Percentiles rank a stretch among this genome's conserved stretches.
These are phyloP conservation scores for Amoeboaphelidium occidentale DNA, from an alignment of 371 early-diverging fungal species.

Conservation along the genomic window DNA sequence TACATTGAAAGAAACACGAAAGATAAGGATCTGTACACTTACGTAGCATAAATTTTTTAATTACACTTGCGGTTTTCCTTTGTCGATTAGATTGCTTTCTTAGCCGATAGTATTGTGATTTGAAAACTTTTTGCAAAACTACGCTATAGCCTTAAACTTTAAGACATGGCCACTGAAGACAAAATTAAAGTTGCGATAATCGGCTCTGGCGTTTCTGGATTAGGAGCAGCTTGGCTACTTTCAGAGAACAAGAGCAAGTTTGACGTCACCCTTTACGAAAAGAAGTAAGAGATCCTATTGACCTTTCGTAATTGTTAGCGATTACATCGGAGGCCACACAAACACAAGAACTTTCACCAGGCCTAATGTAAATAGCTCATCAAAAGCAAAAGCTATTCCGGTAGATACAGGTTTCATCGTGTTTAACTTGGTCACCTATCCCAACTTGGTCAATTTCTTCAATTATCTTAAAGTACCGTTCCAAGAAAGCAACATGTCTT, in stretches of 20 bases:
- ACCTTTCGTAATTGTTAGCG: too few relatives aligned
- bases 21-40: too few relatives aligned
- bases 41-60: too few relatives aligned
- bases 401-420: slow-evolving; percentile 45
- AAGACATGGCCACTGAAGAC: too few relatives aligned
- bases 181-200: background rate
- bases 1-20: slow-evolving; percentile 52
- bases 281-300: too few relatives aligned
- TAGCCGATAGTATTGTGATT: too few relatives aligned
- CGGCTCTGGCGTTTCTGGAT: slow-evolving; percentile 19
- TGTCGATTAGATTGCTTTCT: too few relatives aligned
- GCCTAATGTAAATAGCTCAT: background rate
- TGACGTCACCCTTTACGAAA: slow-evolving; percentile 25
- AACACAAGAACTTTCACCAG: slow-evolving; percentile 19
- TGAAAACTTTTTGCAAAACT: too few relatives aligned
- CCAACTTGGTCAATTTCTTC: slow-evolving; percentile 22
- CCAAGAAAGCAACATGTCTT: slow-evolving; percentile 22
- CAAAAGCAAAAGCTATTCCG: too few relatives aligned
- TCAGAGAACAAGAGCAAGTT: slow-evolving; percentile 10
- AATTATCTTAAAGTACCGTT: slow-evolving; percentile 14
- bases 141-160: too few relatives aligned
- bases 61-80: too few relatives aligned
- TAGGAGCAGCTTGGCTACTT: slow-evolving; percentile 25
- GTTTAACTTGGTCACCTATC: slow-evolving; percentile 26
- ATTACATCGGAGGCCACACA: slow-evolving; percentile 30